Conservation (phyloP, 345 rosid species). For the Triadica sebifera region DNA sequence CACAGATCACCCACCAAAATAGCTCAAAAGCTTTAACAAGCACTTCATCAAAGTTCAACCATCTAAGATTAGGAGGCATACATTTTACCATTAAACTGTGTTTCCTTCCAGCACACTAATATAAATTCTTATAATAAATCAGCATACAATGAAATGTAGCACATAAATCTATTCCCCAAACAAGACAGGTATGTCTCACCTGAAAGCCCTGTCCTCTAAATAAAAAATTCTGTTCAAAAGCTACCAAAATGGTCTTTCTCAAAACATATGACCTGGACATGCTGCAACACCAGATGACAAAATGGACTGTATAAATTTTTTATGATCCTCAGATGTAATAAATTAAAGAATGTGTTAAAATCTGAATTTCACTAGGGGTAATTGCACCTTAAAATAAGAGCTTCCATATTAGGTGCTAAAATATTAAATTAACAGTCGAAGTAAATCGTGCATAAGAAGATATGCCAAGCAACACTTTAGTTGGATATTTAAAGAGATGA, state of each 20-base stretch:
- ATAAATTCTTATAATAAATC: background rate
- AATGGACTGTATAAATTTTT: background rate
- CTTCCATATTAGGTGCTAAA: background rate
- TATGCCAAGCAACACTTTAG: background rate
- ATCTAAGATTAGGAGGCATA: background rate
- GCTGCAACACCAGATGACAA: conserved; percentile 6
- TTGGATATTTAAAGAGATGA: background rate
- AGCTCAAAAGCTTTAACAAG: conserved; percentile 9
- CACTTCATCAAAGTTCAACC: conserved; percentile 8
- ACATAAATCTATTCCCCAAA: background rate
- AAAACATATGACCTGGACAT: background rate
- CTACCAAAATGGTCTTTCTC: background rate
- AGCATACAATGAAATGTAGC: background rate
- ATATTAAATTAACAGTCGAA: conserved; percentile 7
- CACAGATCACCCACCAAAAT: background rate
- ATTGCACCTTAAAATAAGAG: conserved; percentile 4
- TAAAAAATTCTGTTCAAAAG: background rate
- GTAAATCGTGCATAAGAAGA: background rate
- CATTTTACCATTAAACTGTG: background rate
- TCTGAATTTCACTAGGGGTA: conserved; percentile 5
- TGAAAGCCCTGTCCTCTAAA: conserved; percentile 7
- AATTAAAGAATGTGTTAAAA: background rate
- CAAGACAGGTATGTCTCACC: background rate
- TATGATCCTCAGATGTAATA: conserved; percentile 1
- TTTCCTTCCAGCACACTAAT: background rate